Base-by-base conservation (phyloP, 176 grass and related monocot genomes). In the Cymbopogon citratus region DNA sequence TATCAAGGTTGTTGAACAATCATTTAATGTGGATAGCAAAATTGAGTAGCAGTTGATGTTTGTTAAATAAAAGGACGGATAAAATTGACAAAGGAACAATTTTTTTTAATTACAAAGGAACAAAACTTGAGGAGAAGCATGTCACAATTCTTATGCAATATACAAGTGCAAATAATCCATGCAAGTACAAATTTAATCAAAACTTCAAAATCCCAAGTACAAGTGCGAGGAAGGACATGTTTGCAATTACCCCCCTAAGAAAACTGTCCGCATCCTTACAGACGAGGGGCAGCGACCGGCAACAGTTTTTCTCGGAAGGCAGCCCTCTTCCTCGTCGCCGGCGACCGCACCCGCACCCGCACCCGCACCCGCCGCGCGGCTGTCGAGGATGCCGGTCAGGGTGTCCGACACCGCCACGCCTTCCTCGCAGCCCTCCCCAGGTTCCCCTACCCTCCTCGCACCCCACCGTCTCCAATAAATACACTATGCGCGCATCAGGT, bases 321-420 rank as follows among this genome's bases (percentile, higher is more conserved):
- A 43, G 28, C 51, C 28, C 21, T 63, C 56, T 23, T 89, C 57
- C 44, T 85, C 73, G 48, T 67, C 69, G 83, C 78, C 73, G 78
- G 66, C 45, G 66, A 65, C 65, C 57, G 35, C 44, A 9, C 33
- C 63, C 49, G 18, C 76, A n/a, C n/a, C 65, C 57, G 35, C 44
- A 9, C 33, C 63, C 49, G 18, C 76, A n/a, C 40, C 28, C 52
- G 48, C 31, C 40, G 38, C 52, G 48, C 76, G 16, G 19, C 25
- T 54, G 54, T 66, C 6, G 84, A 81, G 66, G 77, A 97, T 97
- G 94, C 94, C 91, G 49, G 94, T 97, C 59, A 86, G 94, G 79
- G 85, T 97, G 57, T 81, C 89, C 26, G 91, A 91, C 64, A 91
- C 80, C 49, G 81, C 94, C 12, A 81, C 89, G 49, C 91, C 91